Evolutionary conservation across 371 early-diverging fungal species (phyloP).

Genomic region (Rhizopus stolonifer): DNA sequence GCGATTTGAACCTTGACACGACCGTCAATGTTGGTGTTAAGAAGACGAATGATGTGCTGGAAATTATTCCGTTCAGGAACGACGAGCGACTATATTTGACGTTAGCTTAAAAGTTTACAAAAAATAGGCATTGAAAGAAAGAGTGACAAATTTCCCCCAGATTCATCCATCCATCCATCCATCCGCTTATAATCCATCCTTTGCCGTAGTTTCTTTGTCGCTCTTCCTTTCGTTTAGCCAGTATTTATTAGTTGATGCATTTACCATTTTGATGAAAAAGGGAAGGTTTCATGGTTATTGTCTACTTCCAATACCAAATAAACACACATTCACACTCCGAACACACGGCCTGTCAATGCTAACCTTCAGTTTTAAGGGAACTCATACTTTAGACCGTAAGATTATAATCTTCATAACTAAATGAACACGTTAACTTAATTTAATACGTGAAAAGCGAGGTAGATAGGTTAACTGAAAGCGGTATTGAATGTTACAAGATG

Average conservation of each 20-base stretch:
- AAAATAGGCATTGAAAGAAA: not conserved
- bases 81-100: slow-evolving; percentile 73
- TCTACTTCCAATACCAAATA: not conserved
- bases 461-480: no score
- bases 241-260: not conserved
- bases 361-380: no score
- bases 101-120: not conserved
- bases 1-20: slow-evolving; percentile 95
- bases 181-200: slow-evolving; percentile 5
- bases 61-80: slow-evolving; percentile 85
- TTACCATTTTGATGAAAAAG: slow-evolving; percentile 5
- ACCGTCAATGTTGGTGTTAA: slow-evolving; percentile 99
- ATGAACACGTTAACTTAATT: no score
- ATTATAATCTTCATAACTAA: no score
- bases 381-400: no score
- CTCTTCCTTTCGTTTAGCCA: not conserved
- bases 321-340: not conserved
- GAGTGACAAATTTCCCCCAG: not conserved
- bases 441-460: no score
- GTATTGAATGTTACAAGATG: no score
- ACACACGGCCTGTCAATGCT: no score
- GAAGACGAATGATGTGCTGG: slow-evolving; percentile 99
- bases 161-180: slow-evolving; percentile 20
- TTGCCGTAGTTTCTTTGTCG: not conserved
- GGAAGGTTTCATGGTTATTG: not conserved